phyloP scores from a whole-genome alignment of 2,329 filamentous ascomycete species.

The Cladophialophora carrionii region DNA sequence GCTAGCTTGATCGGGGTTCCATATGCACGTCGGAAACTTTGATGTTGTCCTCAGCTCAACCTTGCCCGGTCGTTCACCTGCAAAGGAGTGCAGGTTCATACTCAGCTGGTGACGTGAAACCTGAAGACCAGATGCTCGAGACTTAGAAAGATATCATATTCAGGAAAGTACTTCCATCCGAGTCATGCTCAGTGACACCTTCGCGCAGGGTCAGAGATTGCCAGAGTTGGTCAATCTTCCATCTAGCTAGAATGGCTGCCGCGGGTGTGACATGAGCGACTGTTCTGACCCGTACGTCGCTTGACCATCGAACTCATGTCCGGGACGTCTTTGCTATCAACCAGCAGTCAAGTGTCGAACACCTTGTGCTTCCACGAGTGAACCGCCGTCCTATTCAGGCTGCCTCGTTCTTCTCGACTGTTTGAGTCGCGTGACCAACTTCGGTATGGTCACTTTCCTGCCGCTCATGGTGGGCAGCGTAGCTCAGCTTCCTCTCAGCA shows the following conservation, averaged over 20 bases:
- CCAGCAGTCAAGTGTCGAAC: background rate
- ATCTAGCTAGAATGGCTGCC: background rate
- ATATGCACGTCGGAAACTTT: background rate
- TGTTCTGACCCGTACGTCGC: background rate
- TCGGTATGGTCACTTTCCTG: constrained; percentile 11
- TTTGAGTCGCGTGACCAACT: constrained; percentile 13
- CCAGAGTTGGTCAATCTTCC: background rate
- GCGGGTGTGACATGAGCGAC: background rate
- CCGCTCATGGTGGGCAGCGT: constrained; percentile 24
- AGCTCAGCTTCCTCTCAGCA: constrained; percentile 28
- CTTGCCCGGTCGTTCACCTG: background rate
- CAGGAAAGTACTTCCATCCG: background rate
- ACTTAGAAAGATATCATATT: background rate
- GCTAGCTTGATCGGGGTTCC: constrained; percentile 1
- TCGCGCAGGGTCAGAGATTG: background rate
- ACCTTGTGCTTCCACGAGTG: background rate
- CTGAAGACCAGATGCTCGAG: background rate
- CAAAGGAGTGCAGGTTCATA: background rate
- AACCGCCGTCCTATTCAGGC: background rate
- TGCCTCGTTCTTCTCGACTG: constrained; percentile 23
- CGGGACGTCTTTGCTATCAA: background rate
- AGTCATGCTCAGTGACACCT: background rate
- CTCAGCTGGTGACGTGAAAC: background rate
- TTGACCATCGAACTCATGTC: background rate
- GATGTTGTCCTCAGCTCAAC: background rate